Conservation (phyloP, 2,329 filamentous ascomycete species). For the Talaromyces verruculosus region DNA sequence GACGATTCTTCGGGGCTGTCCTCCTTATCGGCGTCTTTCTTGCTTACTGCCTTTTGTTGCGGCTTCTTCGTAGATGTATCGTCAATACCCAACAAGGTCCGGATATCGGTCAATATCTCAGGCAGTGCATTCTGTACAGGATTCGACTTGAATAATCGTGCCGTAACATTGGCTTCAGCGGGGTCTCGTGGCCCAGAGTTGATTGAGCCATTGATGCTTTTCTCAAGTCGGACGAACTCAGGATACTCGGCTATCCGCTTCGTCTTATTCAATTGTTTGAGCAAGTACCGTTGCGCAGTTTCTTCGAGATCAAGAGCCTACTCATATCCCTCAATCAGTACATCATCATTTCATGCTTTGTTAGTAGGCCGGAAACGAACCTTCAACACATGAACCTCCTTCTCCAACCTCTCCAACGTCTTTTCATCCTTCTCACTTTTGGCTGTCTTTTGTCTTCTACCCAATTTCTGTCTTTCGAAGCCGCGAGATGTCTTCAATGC, state of each 20-base stretch:
- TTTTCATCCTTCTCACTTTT: slow-evolving; percentile 44
- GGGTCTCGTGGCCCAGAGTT: slow-evolving; percentile 39
- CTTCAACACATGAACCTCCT: slow-evolving; percentile 60
- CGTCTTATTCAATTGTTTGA: slow-evolving; percentile 57
- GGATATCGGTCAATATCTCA: slow-evolving; percentile 45
- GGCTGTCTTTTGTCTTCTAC: slow-evolving; percentile 58
- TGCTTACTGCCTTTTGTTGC: slow-evolving; percentile 2
- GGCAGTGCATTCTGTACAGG: slow-evolving; percentile 58
- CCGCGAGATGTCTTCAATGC: slow-evolving; percentile 60
- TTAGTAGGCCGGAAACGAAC: slow-evolving; percentile 31
- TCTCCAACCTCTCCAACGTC: slow-evolving; percentile 48
- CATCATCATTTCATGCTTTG: background rate
- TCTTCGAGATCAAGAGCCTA: slow-evolving; percentile 52
- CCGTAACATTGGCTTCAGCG: slow-evolving; percentile 58
- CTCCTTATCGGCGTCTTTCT: background rate
- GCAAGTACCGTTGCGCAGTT: slow-evolving; percentile 55
- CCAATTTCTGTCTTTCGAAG: slow-evolving; percentile 64
- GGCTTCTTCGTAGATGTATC: slow-evolving; percentile 24
- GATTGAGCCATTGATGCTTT: slow-evolving; percentile 33
- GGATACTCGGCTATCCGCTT: slow-evolving; percentile 57
- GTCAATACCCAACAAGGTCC: slow-evolving; percentile 40
- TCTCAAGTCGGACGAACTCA: slow-evolving; percentile 45
- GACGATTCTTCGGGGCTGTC: slow-evolving; percentile 19
- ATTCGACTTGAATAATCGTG: slow-evolving; percentile 60
- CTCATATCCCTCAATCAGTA: background rate